Evolutionary conservation across 2,329 filamentous ascomycete species (phyloP), one percentile per base, ranked within the genome.

Genomic region (Lecanicillium sp.): DNA sequence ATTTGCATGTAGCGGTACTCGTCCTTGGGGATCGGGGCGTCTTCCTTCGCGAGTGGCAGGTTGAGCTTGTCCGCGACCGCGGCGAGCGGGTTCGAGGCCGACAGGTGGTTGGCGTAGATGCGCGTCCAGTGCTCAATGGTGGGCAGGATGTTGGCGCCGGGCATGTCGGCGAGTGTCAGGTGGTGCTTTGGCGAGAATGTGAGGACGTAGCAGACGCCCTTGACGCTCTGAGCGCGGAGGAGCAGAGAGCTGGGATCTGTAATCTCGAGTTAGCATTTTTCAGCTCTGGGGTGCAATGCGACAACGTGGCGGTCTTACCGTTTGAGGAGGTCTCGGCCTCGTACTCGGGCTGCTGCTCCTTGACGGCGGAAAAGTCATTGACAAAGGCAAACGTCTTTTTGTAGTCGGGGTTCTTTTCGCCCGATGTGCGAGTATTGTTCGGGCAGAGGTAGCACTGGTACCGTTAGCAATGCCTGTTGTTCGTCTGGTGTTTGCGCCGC

Each of bases 1-100:
- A 98, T 97, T 59, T 98, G 92, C 89, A 98, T 96, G 65, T 94
- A 97, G 39, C 84, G 79, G 53, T 94, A 87, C 62, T 94, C 87
- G 38, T 84, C 75, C 37, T 72, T 78, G 4, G 87, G 82, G 2
- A 51, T 32, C 5, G 61, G 61, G 9, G 58, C 56, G 11, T 54
- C 55, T 5, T 62, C 58, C 14, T 46, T 57, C 22, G 52, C 34
- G 56, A 69, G 51, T 2, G 61, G 57, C 7, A 73, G 55, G 5
- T 60, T 51, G 5, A 69, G 58, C 15, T 58, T 51, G 2, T 65
- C 64, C 2, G 64, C 61, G 4, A 57, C 49, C 14, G 57, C 45
- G 1, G 47, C 70, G 6, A 89, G 74, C 0, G 81, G 79, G 49
- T 79, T 89, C 9, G 72, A 70, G 0, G 84, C 74, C 2, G 87